Evolutionary conservation across 164 flowering plant genomes (phyloP), one percentile per base, ranked within the genome.

Genomic region (Berberis vulgaris): DNA sequence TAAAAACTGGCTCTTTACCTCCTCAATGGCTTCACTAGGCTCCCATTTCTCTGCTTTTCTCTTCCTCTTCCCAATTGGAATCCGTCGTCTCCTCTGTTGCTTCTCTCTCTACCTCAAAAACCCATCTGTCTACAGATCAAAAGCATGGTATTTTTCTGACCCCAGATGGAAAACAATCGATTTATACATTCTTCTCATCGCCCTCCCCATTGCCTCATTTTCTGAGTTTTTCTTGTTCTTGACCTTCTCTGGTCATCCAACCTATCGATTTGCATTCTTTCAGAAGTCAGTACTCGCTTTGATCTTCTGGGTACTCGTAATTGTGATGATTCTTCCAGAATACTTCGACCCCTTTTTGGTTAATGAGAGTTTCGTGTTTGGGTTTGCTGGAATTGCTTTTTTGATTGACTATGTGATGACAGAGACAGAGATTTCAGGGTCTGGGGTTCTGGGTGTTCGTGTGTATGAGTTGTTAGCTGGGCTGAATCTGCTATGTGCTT

Each of bases 171-270:
- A 77, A 74, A 84, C 82, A 72, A 39, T 84, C 49, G 93, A 91
- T 68, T 66, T 91, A 3, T 88, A 82, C 72, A n/a, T 66, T 60
- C 95, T 90, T 57, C 61, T 78, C 10, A 60, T 86, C 38, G 72
- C 80, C 61, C 88, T 91, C 13, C 95, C 97, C 43, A 77, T 88
- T 38, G 78, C 89, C 44, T 78, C 88, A 6, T 80, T 88, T 52
- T 75, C 84, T 41, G 72, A 80, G 53, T 7, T 83, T 54, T 82
- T 83, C 76, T 49, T 84, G 59, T 86, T 84, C 72, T 58, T 84
- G 12, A 71, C 86, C 10, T 71, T 86, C 59, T 74, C 90, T 3
- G 86, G 82, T 8, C 77, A 79, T 72, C 79, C 91, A 43, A 70
- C 82, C 3, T 78, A 68, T 71, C 68, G 73, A 59, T 88, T 88